Evolutionary conservation across 306 rosid genomes (phyloP).

Genomic region (Prunus salicina): DNA sequence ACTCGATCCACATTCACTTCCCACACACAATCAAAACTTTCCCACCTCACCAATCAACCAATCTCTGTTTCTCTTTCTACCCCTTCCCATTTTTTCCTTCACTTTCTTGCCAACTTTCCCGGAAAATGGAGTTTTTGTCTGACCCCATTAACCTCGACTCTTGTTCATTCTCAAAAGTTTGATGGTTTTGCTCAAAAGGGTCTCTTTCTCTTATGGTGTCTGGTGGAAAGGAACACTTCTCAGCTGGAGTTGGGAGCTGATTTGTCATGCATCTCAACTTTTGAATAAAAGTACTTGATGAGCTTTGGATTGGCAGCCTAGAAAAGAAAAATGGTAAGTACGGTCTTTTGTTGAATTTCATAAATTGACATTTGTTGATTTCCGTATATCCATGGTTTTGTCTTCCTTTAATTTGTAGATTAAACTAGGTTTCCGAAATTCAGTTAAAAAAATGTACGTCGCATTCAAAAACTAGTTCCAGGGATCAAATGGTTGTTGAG

Average conservation of each 20-base stretch:
- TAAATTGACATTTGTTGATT: neutral
- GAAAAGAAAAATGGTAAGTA: conserved; percentile 46
- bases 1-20: conserved; percentile 46
- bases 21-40: conserved; percentile 31
- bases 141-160: conserved; percentile 21
- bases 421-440: neutral
- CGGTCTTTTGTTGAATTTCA: neutral
- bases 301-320: conserved; percentile 28
- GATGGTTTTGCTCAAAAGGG: conserved; percentile 24
- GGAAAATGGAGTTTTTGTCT: conserved; percentile 21
- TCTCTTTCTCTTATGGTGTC: conserved; percentile 4
- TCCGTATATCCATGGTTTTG: neutral
- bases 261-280: conserved; percentile 24
- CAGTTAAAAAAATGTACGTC: neutral
- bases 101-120: conserved; percentile 7
- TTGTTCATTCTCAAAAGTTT: neutral
- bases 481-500: neutral
- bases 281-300: conserved; percentile 31
- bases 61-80: conserved; percentile 8
- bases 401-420: neutral
- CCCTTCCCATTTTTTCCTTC: conserved; percentile 6
- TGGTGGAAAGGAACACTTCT: conserved; percentile 15
- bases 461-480: neutral
- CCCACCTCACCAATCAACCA: conserved; percentile 19
- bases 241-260: conserved; percentile 8